A percentile compares a stretch with the other conserved stretches of the same genome.
Conservation (phyloP, 2,329 filamentous ascomycete genomes). For the Diaporthe longicolla region DNA sequence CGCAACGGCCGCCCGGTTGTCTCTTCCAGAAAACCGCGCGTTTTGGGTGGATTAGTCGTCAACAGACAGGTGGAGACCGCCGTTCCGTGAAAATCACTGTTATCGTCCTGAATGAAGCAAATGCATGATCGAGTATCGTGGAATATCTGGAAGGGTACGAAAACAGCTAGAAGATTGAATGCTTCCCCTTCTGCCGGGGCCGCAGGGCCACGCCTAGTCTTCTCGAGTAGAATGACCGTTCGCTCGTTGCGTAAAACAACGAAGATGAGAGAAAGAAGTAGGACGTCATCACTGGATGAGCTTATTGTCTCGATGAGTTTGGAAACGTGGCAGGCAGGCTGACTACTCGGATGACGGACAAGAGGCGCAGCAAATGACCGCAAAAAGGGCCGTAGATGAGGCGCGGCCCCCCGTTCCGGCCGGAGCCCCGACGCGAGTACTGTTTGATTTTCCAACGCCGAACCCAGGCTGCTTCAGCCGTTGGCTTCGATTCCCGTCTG, state of each 20-base stretch:
- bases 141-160: background rate
- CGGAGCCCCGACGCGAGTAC: conserved; percentile 6
- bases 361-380: conserved; percentile 14
- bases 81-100: background rate
- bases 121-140: background rate
- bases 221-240: background rate
- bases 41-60: no score
- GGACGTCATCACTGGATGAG: conserved; percentile 29
- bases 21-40: background rate
- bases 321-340: background rate
- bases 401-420: conserved; percentile 16
- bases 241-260: background rate
- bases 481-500: background rate
- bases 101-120: background rate
- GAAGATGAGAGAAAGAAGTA: background rate
- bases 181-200: background rate
- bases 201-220: background rate
- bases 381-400: conserved; percentile 17
- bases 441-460: conserved; percentile 30
- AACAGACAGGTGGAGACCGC: background rate
- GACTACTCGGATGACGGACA: conserved; percentile 5
- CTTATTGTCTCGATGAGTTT: background rate
- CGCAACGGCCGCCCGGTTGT: background rate
- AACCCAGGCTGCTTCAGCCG: conserved; percentile 27
- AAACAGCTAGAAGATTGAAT: background rate